Conservation (phyloP, 345 rosid species). For the Rhizophora mangle region DNA sequence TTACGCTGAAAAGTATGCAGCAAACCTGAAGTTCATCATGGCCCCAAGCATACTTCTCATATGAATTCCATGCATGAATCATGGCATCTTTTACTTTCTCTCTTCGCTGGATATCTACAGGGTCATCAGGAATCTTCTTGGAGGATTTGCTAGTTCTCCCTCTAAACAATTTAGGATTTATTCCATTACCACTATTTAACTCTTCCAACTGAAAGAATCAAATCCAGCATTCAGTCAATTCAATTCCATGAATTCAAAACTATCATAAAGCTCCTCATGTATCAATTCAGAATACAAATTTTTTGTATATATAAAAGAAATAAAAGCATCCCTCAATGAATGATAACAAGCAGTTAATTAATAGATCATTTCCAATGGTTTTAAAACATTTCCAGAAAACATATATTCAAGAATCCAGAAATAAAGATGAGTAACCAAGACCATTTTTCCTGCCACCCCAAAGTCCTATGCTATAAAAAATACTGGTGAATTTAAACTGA, state of each 20-base stretch:
- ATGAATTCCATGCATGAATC: constrained; percentile 94
- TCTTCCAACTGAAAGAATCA: constrained; percentile 29
- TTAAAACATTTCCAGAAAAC: neutral
- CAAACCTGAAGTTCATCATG: constrained; percentile 91
- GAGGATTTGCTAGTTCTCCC: constrained; percentile 18
- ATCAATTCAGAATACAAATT: neutral
- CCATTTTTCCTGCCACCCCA: neutral
- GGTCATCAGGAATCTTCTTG: constrained; percentile 45
- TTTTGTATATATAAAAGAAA: neutral
- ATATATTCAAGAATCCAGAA: neutral
- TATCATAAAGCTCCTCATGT: neutral
- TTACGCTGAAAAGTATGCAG: neutral
- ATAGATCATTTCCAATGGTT: neutral
- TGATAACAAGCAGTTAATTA: neutral
- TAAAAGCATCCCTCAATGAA: neutral
- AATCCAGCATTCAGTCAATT: neutral
- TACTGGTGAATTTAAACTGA: neutral
- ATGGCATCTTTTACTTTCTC: constrained; percentile 94
- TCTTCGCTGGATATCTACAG: constrained; percentile 58
- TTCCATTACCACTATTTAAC: constrained; percentile 15
- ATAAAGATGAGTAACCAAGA: neutral
- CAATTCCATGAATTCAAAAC: neutral
- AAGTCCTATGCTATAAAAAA: neutral
- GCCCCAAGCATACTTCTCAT: constrained; percentile 98
- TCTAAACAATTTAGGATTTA: constrained; percentile 2